Percentiles rank a stretch among this genome's conserved stretches.
Evolutionary conservation across 306 rosid species (phyloP).

Genomic region (Psophocarpus tetragonolobus): DNA sequence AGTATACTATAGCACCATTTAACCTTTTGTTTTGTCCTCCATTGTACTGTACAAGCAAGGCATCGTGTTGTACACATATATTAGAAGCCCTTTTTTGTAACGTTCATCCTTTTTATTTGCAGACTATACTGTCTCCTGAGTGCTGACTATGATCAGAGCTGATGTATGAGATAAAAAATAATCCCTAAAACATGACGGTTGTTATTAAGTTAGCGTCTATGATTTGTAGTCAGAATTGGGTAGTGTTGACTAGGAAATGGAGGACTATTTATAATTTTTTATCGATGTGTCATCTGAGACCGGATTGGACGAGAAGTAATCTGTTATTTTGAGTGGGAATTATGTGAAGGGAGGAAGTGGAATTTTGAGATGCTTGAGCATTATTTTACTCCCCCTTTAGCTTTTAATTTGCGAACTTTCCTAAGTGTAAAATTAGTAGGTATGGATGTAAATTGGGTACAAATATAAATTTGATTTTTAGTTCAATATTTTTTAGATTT

Average conservation of each 20-base stretch:
- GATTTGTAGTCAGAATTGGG: background rate
- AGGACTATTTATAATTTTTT: background rate
- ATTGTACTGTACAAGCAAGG: slow-evolving; percentile 6
- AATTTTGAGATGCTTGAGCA: background rate
- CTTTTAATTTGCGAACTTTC: background rate
- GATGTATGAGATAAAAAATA: slow-evolving; percentile 12
- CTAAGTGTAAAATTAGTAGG: background rate
- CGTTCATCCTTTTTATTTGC: background rate
- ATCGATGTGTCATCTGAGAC: background rate
- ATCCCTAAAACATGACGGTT: background rate
- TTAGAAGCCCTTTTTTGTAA: background rate
- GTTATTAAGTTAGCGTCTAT: slow-evolving; percentile 6
- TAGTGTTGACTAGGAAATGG: background rate
- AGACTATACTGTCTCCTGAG: background rate
- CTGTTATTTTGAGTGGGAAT: background rate
- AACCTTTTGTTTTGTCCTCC: background rate
- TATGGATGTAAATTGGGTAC: background rate
- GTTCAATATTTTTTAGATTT: background rate
- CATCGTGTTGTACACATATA: background rate
- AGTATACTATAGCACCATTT: slow-evolving; percentile 15
- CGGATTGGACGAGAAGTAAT: background rate
- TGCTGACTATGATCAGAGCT: background rate
- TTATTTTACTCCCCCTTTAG: background rate
- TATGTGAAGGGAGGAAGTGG: background rate
- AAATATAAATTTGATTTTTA: background rate